Evolutionary conservation across 2,329 filamentous ascomycete species (phyloP), one percentile per base, ranked within the genome.

Genomic region (Raffaelea arxii): DNA sequence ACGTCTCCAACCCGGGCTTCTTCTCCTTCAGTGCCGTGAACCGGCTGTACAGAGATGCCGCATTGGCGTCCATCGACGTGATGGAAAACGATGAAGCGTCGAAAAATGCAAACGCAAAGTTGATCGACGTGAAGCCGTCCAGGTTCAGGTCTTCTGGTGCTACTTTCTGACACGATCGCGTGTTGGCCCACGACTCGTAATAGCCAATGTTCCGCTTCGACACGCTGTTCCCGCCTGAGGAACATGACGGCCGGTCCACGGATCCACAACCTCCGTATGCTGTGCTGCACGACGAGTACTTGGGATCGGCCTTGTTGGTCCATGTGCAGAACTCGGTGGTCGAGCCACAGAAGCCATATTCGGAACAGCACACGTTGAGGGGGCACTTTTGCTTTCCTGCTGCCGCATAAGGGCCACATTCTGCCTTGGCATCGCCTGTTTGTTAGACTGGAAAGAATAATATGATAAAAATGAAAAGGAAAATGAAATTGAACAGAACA

Each of bases 51-150:
- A 62, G 46, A 1, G 44, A 21, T 14, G 12, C 25, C 41, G 41
- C 30, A 51, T 50, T 9, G 22, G 18, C 4, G 22, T 18, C 27
- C n/a, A 24, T 46, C 6, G 53, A 49, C 5, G 37, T 42, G 14
- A 62, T 30, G n/a, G 54, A 18, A 44, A 57, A 65, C 0, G 58
- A 60, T 0, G 40, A 39, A 0, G 64, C 61, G 21, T 66, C 53
- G 24, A 68, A 52, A 0, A 49, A 42, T 0, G 59, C 56, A 45
- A 66, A 68, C 0, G 63, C 56, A 46, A 60, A 65, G 44, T 60
- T 62, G 43, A 66, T 44, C 18, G 65, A 61, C 0, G 63, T 64
- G 23, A 59, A 62, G 6, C 12, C 45, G 14, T 36, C 57, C 4
- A 49, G 12, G 1, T 51, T 51, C 2, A 64, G 55, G 0, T 55